Percentiles rank a stretch among this genome's conserved stretches.
Evolutionary conservation across 208 protist genomes (phyloP).

Genomic region (Tritrichomonas musculus): DNA sequence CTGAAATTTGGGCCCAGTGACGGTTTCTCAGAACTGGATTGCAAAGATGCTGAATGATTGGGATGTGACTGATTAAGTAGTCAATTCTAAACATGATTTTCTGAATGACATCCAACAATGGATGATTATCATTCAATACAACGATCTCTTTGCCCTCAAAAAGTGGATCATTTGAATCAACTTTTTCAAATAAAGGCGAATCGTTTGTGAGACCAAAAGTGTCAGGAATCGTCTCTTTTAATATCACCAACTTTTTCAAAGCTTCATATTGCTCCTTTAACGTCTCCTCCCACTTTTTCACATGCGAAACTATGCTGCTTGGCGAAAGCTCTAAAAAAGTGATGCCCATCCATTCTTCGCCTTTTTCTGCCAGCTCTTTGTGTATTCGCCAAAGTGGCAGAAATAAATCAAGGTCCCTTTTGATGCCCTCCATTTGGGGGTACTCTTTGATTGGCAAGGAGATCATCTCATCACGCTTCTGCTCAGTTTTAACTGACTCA

Average conservation of each 20-base stretch:
- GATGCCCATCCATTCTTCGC: background rate
- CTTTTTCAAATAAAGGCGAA: background rate
- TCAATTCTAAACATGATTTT: background rate
- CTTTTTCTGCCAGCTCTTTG: background rate
- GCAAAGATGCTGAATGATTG: background rate
- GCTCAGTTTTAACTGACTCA: background rate
- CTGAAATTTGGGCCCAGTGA: constrained; percentile 12
- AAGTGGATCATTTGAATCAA: background rate
- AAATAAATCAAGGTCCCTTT: background rate
- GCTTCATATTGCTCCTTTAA: background rate
- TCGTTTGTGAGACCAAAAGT: too few species aligned
- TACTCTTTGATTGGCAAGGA: background rate
- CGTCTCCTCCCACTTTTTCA: background rate
- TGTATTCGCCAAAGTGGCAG: background rate
- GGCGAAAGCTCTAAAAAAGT: background rate
- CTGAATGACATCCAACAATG: background rate
- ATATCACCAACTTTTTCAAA: too few species aligned
- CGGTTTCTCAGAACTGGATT: background rate
- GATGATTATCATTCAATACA: background rate
- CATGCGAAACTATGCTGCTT: background rate
- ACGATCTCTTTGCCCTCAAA: background rate
- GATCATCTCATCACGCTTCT: background rate
- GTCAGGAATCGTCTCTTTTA: too few species aligned
- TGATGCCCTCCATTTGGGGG: background rate
- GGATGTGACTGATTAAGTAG: background rate